Percentiles rank a stretch among this genome's conserved stretches.
Conservation (phyloP, 1,284 basidiomycete species). For the Cutaneotrichosporon curvatum region DNA sequence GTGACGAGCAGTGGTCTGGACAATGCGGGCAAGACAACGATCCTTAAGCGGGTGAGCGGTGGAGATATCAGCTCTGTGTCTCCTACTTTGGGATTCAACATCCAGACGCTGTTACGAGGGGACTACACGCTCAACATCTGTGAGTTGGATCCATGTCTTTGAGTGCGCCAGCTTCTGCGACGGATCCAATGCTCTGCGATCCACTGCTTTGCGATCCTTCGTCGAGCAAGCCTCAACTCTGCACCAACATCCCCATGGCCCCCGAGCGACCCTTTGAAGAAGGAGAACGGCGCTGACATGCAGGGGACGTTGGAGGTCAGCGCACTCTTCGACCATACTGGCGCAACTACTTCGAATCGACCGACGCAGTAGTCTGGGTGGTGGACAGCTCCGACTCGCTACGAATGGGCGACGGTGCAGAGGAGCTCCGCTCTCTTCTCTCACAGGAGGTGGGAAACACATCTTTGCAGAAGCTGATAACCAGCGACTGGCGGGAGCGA, state of each 20-base stretch:
- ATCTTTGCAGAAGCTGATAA: no score
- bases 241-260: no score
- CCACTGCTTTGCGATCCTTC: background rate
- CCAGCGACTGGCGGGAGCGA: conserved; percentile 88
- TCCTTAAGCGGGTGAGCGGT: conserved; percentile 85
- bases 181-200: no score
- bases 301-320: conserved; percentile 96
- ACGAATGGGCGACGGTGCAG: conserved; percentile 79
- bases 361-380: conserved; percentile 97
- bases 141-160: conserved; percentile 47
- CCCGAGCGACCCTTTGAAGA: no score
- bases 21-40: conserved; percentile 98
- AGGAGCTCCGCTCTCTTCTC: conserved; percentile 77
- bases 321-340: conserved; percentile 92
- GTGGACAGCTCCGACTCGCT: conserved; percentile 89
- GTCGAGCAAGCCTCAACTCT: background rate
- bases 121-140: conserved; percentile 93
- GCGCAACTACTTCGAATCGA: conserved; percentile 99
- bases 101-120: conserved; percentile 86
- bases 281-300: background rate
- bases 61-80: conserved; percentile 82
- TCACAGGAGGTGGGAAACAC: conserved; percentile 89
- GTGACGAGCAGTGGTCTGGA: conserved; percentile 71
- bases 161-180: no score
- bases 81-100: conserved; percentile 97